phyloP scores from a whole-genome alignment of 2,329 filamentous ascomycete species.

The Exophiala viscosa region DNA sequence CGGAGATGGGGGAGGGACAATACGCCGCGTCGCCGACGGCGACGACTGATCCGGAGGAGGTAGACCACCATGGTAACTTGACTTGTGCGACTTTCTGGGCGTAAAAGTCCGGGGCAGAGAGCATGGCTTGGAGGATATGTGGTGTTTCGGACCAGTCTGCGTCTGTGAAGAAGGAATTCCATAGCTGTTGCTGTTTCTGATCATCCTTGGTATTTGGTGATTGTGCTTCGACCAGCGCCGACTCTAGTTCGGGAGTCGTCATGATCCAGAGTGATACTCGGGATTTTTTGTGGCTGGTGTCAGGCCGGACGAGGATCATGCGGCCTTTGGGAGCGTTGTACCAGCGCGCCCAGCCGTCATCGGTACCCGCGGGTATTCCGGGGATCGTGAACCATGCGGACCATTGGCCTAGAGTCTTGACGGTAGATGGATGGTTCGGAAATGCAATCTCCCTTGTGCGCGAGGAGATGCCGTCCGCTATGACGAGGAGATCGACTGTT shows the following conservation, averaged over 20 bases:
- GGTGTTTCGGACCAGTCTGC: constrained; percentile 37
- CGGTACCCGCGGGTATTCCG: not conserved
- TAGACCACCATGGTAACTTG: constrained; percentile 30
- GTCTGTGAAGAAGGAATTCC: constrained; percentile 31
- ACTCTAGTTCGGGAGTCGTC: no score
- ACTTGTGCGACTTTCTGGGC: constrained; percentile 36
- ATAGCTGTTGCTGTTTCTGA: constrained; percentile 34
- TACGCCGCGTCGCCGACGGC: constrained; percentile 48
- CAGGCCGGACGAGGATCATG: no score
- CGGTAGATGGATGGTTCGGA: constrained; percentile 18
- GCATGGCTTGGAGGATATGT: constrained; percentile 39
- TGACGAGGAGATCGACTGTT: constrained; percentile 52
- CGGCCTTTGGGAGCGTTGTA: no score
- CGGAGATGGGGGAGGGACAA: constrained; percentile 33
- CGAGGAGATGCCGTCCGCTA: constrained; percentile 55
- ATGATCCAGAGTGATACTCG: no score
- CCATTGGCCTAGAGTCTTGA: not conserved
- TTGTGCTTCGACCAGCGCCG: not conserved
- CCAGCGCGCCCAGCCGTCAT: no score
- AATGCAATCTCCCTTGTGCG: constrained; percentile 42
- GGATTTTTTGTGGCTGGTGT: no score
- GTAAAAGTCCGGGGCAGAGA: constrained; percentile 32
- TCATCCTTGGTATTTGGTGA: constrained; percentile 14
- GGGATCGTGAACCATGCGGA: not conserved
- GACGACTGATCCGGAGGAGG: constrained; percentile 39